Evolutionary conservation across 495 filamentous ascomycete genomes (phyloP).

Genomic region (Lophium mytilinum): DNA sequence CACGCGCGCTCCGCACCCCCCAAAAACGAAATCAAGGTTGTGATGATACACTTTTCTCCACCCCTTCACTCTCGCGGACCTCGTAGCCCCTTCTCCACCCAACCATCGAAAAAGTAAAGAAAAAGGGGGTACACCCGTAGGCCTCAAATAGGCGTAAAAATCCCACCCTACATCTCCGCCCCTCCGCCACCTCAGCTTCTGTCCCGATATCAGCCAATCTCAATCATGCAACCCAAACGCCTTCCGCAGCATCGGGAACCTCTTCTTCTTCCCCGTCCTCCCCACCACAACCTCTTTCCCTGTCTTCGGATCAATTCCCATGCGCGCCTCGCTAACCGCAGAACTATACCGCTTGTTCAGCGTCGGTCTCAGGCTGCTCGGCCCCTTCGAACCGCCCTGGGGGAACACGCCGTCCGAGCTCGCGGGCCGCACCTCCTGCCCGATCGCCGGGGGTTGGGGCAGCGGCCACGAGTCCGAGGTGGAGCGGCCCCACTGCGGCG

Average conservation of each 20-base stretch:
- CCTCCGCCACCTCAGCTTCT: too few species aligned
- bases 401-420: slow-evolving; percentile 17
- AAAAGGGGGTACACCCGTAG: too few species aligned
- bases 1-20: too few species aligned
- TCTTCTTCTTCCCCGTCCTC: slow-evolving; percentile 48
- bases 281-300: slow-evolving; percentile 21
- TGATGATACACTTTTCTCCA: too few species aligned
- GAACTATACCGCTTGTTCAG: slow-evolving; percentile 19
- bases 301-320: slow-evolving; percentile 10
- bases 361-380: slow-evolving; percentile 10
- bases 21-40: too few species aligned
- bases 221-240: slow-evolving; percentile 50
- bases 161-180: too few species aligned
- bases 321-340: slow-evolving; percentile 1
- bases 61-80: too few species aligned
- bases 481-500: slow-evolving; percentile 20
- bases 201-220: too few species aligned
- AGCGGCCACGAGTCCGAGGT: slow-evolving; percentile 28
- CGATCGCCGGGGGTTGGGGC: slow-evolving; percentile 17
- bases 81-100: too few species aligned
- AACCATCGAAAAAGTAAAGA: too few species aligned
- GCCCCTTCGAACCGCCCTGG: too few species aligned
- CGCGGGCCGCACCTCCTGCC: slow-evolving; percentile 20
- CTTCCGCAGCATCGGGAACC: slow-evolving; percentile 46
- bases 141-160: too few species aligned